Evolutionary conservation across 148 eudicot species (phyloP).

Genomic region (Rhododendron molle): DNA sequence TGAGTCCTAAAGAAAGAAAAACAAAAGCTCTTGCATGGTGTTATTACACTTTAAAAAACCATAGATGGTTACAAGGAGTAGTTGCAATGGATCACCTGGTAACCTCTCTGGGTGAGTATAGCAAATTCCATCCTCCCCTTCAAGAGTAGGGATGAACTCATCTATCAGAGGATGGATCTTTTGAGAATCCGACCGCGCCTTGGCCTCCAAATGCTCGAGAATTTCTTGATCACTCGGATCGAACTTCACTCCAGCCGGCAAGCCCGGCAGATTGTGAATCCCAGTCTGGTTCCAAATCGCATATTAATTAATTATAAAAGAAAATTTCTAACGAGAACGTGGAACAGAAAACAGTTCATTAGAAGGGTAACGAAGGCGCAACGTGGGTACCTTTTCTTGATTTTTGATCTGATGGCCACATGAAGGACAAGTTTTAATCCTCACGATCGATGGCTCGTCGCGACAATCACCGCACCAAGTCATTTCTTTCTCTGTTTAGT

Average conservation of each 20-base stretch:
- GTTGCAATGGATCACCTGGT: conserved; percentile 37
- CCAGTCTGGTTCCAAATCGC: conserved; percentile 24
- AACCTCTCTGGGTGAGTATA: conserved; percentile 72
- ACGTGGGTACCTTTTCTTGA: conserved; percentile 32
- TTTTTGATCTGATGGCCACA: conserved; percentile 58
- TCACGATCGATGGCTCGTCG: conserved; percentile 18
- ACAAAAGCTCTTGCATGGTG: background rate
- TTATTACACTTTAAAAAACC: background rate
- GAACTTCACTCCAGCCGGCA: conserved; percentile 81
- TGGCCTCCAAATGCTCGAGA: conserved; percentile 61
- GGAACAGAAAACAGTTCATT: too few relatives aligned
- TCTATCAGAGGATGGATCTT: conserved; percentile 64
- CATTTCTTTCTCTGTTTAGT: conserved; percentile 17
- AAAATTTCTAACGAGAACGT: background rate
- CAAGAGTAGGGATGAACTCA: conserved; percentile 69
- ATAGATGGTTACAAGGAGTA: too few relatives aligned
- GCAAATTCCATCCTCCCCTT: conserved; percentile 69
- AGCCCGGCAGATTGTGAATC: conserved; percentile 65
- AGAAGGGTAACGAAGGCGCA: background rate
- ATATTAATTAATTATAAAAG: background rate
- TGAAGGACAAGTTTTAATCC: conserved; percentile 46
- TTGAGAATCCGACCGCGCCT: conserved; percentile 37
- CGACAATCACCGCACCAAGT: conserved; percentile 49
- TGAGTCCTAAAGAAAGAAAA: background rate
- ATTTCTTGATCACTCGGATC: conserved; percentile 78